Conservation (phyloP, 2,329 filamentous ascomycete species). For the Ampelomyces quisqualis region DNA sequence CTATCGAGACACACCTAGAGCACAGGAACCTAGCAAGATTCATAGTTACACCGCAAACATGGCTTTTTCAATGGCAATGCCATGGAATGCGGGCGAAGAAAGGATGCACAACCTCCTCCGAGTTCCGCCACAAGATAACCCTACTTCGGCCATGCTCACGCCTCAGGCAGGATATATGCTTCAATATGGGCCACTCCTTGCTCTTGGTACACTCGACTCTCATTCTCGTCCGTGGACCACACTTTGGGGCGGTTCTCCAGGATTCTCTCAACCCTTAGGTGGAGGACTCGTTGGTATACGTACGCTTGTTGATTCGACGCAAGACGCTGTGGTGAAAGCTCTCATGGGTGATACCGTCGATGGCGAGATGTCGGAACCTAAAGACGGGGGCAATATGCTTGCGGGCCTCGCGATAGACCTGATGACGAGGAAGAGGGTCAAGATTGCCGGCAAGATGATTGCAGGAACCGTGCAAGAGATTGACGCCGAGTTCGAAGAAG, state of each 20-base stretch:
- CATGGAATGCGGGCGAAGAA: slow-evolving; percentile 67
- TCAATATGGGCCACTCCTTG: slow-evolving; percentile 65
- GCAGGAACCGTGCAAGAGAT: slow-evolving; percentile 57
- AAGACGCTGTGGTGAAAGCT: slow-evolving; percentile 70
- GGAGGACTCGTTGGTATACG: slow-evolving; percentile 64
- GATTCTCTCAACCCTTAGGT: slow-evolving; percentile 65
- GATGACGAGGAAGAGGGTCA: slow-evolving; percentile 68
- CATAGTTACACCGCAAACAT: slow-evolving; percentile 23
- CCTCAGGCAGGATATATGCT: slow-evolving; percentile 62
- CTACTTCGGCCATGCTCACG: slow-evolving; percentile 65
- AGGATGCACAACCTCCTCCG: slow-evolving; percentile 64
- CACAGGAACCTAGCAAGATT: neutral
- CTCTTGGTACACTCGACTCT: slow-evolving; percentile 69
- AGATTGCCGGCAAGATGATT: slow-evolving; percentile 69
- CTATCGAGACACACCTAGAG: too few species aligned
- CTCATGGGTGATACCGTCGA: slow-evolving; percentile 55
- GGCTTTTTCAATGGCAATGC: slow-evolving; percentile 48
- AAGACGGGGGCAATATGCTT: slow-evolving; percentile 54
- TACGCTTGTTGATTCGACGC: slow-evolving; percentile 58
- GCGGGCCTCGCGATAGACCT: slow-evolving; percentile 65
- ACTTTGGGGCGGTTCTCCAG: slow-evolving; percentile 71
- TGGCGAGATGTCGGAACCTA: slow-evolving; percentile 45
- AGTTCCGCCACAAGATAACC: slow-evolving; percentile 62
- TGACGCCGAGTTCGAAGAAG: slow-evolving; percentile 30
- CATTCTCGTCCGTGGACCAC: slow-evolving; percentile 72